Percentiles rank a stretch among this genome's conserved stretches.
Conservation (phyloP, 2,329 filamentous ascomycete species). For the Alternaria tenuissima region DNA sequence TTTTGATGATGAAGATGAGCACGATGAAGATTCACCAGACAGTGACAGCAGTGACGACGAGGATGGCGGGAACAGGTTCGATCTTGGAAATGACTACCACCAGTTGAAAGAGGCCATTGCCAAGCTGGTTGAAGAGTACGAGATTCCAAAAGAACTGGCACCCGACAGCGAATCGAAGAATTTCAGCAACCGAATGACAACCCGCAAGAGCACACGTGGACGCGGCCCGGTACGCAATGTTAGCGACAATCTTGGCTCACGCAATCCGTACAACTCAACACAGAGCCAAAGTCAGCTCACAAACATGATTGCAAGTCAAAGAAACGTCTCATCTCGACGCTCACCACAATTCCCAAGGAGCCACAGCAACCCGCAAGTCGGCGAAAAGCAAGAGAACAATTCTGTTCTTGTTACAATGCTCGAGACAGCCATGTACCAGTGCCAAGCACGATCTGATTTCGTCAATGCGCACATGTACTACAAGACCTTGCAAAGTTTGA, state of each 20-base stretch:
- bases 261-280: slow-evolving; percentile 58
- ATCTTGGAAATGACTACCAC: slow-evolving; percentile 81
- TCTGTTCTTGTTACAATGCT: slow-evolving; percentile 74
- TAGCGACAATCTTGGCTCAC: slow-evolving; percentile 55
- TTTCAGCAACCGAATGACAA: slow-evolving; percentile 74
- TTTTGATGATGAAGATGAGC: slow-evolving; percentile 67
- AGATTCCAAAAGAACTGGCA: slow-evolving; percentile 74
- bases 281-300: slow-evolving; percentile 48
- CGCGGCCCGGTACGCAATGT: slow-evolving; percentile 35
- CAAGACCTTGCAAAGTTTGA: slow-evolving; percentile 79
- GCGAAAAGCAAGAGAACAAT: slow-evolving; percentile 49
- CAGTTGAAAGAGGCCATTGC: slow-evolving; percentile 81
- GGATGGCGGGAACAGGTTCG: slow-evolving; percentile 56
- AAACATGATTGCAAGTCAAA: slow-evolving; percentile 50
- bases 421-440: slow-evolving; percentile 77
- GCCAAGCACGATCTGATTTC: slow-evolving; percentile 81
- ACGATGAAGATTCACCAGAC: slow-evolving; percentile 66
- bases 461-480: slow-evolving; percentile 85
- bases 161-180: slow-evolving; percentile 67
- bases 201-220: slow-evolving; percentile 45
- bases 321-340: slow-evolving; percentile 45
- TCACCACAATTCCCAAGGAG: slow-evolving; percentile 50
- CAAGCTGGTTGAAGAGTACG: slow-evolving; percentile 82
- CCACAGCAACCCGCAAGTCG: slow-evolving; percentile 52
- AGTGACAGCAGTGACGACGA: slow-evolving; percentile 59